A percentile compares a stretch with the other conserved stretches of the same genome.
These are phyloP conservation scores for Recurvomyces mirabilis DNA, from an alignment of 495 filamentous ascomycete species.

Conservation along the genomic window DNA sequence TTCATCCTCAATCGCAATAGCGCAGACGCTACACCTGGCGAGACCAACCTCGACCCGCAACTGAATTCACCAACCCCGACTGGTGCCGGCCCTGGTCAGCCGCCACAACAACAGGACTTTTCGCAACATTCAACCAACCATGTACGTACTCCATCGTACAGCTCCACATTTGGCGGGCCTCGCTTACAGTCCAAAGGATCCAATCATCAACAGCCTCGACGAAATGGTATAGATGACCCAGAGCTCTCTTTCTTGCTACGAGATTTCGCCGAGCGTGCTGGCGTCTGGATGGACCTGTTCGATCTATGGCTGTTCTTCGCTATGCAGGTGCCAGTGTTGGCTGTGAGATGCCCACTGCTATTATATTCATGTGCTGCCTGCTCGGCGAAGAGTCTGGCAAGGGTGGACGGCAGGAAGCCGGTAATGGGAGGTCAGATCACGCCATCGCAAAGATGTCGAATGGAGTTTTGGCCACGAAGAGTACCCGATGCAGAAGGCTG, in stretches of 20 bases:
- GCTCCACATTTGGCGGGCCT: constrained; percentile 8
- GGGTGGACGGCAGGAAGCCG: constrained; percentile 41
- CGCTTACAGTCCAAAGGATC: constrained; percentile 17
- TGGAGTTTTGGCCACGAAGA: constrained; percentile 37
- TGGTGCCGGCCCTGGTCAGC: not conserved
- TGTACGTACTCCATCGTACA: constrained; percentile 20
- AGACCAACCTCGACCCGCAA: constrained; percentile 31
- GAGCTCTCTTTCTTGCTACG: constrained; percentile 50
- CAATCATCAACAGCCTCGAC: not conserved
- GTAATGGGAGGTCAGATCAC: constrained; percentile 39
- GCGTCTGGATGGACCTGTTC: constrained; percentile 57
- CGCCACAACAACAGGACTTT: not conserved
- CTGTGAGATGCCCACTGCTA: constrained; percentile 44
- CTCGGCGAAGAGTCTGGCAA: constrained; percentile 50
- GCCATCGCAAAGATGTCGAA: constrained; percentile 33
- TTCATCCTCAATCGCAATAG: constrained; percentile 47
- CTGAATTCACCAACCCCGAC: constrained; percentile 10
- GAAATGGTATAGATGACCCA: constrained; percentile 30
- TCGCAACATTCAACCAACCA: constrained; percentile 5
- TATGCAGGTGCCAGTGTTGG: constrained; percentile 46
- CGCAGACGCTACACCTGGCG: constrained; percentile 36
- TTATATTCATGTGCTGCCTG: constrained; percentile 51
- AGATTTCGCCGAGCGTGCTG: constrained; percentile 50
- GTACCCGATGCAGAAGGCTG: constrained; percentile 38
- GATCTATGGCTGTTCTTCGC: constrained; percentile 51